Evolutionary conservation across 768 basidiomycete species (phyloP).

Genomic region (Chiua virens): DNA sequence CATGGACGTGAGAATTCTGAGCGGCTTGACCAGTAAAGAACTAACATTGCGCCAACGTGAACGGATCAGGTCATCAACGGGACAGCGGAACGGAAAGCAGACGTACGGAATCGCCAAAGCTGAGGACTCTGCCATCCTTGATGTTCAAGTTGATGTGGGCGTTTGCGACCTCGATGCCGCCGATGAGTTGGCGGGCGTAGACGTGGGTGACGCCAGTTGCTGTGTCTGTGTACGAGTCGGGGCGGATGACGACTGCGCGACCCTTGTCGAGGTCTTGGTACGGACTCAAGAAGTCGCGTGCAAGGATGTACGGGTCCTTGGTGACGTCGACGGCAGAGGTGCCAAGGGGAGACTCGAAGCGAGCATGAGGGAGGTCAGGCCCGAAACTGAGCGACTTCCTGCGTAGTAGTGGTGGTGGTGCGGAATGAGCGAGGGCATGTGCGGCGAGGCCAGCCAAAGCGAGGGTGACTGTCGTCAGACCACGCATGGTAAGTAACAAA

Average conservation of each 20-base stretch:
- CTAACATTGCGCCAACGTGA: constrained; percentile 39
- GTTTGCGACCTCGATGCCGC: constrained; percentile 86
- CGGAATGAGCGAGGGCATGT: constrained; percentile 47
- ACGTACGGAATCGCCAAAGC: constrained; percentile 85
- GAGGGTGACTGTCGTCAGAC: constrained; percentile 63
- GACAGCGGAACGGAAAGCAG: not conserved
- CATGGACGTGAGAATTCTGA: constrained; percentile 29
- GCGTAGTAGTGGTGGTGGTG: constrained; percentile 22
- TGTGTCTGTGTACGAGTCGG: constrained; percentile 85
- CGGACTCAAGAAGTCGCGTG: constrained; percentile 53
- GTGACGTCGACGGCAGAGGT: constrained; percentile 39
- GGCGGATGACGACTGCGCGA: constrained; percentile 58
- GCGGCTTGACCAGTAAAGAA: constrained; percentile 67
- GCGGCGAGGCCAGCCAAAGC: constrained; percentile 61
- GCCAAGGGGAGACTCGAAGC: constrained; percentile 49
- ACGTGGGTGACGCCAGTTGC: constrained; percentile 87
- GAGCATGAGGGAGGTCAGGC: constrained; percentile 71
- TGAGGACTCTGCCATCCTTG: constrained; percentile 78
- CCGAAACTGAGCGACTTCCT: constrained; percentile 94
- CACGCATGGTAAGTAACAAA: constrained; percentile 54
- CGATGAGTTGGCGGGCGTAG: constrained; percentile 81
- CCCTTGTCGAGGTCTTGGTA: constrained; percentile 37
- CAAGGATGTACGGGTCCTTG: constrained; percentile 60
- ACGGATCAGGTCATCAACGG: constrained; percentile 7
- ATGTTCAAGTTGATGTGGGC: constrained; percentile 94